A percentile compares a stretch with the other conserved stretches of the same genome.
These are phyloP conservation scores for Ustulina deusta DNA, from an alignment of 2,329 filamentous ascomycete species.

Conservation along the genomic window DNA sequence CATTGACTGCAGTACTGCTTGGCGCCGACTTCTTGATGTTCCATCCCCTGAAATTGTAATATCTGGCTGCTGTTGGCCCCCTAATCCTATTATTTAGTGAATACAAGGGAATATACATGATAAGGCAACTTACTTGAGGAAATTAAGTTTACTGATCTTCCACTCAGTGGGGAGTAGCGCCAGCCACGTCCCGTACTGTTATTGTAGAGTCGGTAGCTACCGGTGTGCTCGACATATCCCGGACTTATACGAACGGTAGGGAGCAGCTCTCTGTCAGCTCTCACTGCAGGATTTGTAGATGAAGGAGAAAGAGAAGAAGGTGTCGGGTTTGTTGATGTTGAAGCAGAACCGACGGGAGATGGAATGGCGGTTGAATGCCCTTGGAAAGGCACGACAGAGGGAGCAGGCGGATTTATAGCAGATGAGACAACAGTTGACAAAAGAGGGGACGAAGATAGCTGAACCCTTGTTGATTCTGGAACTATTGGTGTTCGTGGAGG, in stretches of 20 bases:
- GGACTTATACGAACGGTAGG: conserved; percentile 16
- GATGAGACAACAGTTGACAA: neutral
- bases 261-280: neutral
- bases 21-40: neutral
- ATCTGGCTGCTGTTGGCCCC: neutral
- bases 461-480: neutral
- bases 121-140: neutral
- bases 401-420: neutral
- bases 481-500: neutral
- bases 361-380: neutral
- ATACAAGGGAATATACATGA: neutral
- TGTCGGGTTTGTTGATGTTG: neutral
- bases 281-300: neutral
- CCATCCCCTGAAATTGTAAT: neutral
- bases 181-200: conserved; percentile 20
- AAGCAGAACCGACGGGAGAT: neutral
- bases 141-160: neutral
- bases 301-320: neutral
- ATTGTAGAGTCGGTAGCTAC: conserved; percentile 16
- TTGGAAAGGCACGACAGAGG: neutral
- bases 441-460: neutral
- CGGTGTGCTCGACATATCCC: conserved; percentile 15
- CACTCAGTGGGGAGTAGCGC: neutral
- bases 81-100: neutral
- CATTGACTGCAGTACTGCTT: neutral